These are phyloP conservation scores for Durotheca rogersii DNA, from an alignment of 495 filamentous ascomycete species.

Conservation along the genomic window DNA sequence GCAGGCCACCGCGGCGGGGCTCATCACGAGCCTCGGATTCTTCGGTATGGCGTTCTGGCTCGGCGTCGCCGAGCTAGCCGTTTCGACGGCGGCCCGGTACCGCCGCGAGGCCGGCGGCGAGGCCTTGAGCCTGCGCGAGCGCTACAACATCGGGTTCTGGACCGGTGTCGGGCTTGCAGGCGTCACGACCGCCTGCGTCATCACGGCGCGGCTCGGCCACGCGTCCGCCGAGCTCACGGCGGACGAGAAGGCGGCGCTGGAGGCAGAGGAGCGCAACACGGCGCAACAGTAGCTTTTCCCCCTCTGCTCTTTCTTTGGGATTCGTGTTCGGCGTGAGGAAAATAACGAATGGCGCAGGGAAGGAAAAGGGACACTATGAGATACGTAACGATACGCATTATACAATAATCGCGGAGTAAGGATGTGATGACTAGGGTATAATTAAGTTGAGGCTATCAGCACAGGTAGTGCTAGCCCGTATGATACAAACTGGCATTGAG, in stretches of 20 bases:
- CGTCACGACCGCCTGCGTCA: constrained; percentile 56
- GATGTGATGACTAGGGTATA: too few relatives aligned
- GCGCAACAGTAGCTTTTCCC: not conserved
- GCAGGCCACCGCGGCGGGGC: constrained; percentile 76
- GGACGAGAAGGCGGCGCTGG: constrained; percentile 55
- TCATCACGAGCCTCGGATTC: constrained; percentile 58
- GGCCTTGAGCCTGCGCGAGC: constrained; percentile 44
- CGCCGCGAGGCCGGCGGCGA: constrained; percentile 46
- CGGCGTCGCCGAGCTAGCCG: constrained; percentile 69
- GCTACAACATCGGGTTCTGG: constrained; percentile 69
- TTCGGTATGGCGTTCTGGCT: constrained; percentile 84
- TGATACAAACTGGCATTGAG: too few relatives aligned
- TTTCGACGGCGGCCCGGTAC: constrained; percentile 46
- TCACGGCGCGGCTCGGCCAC: constrained; percentile 65
- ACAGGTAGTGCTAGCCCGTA: too few relatives aligned
- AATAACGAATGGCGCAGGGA: too few relatives aligned
- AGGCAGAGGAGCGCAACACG: constrained; percentile 11
- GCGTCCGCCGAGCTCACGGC: constrained; percentile 68
- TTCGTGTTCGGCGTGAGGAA: too few relatives aligned
- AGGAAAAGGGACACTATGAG: too few relatives aligned
- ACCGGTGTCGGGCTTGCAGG: constrained; percentile 60
- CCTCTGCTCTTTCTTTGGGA: too few relatives aligned
- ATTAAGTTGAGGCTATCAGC: too few relatives aligned
- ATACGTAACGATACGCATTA: too few relatives aligned
- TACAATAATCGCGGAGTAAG: too few relatives aligned